Conservation (phyloP, 805 yeast species). For the Wickerhamiella azymoides region DNA sequence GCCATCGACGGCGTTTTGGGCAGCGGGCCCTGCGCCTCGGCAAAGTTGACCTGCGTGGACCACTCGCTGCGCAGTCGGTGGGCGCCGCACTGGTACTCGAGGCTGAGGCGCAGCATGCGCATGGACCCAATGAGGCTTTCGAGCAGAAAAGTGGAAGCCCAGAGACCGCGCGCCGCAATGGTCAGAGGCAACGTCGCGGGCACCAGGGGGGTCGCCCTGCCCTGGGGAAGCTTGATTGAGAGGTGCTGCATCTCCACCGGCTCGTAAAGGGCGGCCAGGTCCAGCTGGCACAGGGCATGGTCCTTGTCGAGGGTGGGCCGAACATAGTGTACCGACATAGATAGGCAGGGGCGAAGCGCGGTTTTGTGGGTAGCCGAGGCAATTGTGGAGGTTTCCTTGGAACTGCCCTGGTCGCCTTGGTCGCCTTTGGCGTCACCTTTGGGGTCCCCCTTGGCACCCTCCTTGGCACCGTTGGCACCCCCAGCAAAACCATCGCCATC, state of each 20-base stretch:
- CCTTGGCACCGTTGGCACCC: no score
- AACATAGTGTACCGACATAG: conserved; percentile 16
- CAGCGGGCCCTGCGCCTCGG: conserved; percentile 19
- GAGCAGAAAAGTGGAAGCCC: conserved; percentile 14
- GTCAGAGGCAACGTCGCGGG: conserved; percentile 10
- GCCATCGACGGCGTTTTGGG: conserved; percentile 21
- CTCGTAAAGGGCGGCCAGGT: conserved; percentile 10
- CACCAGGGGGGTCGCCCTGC: conserved; percentile 14
- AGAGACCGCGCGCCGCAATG: conserved; percentile 10
- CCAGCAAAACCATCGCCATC: no score
- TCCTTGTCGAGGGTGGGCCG: conserved; percentile 20
- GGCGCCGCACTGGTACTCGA: conserved; percentile 13
- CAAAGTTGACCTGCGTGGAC: conserved; percentile 18
- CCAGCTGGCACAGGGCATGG: conserved; percentile 18
- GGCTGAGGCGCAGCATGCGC: conserved; percentile 10
- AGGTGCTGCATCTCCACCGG: conserved; percentile 9
- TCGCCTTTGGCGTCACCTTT: no score
- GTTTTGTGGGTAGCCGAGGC: conserved; percentile 13
- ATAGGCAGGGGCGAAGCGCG: conserved; percentile 15
- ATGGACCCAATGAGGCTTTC: conserved; percentile 10
- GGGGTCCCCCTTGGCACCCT: no score
- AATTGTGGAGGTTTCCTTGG: no score
- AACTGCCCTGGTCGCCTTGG: no score
- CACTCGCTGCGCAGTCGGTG: conserved; percentile 16
- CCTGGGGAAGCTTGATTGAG: conserved; percentile 14